These are phyloP conservation scores for Termitomyces heimii DNA, from an alignment of 768 basidiomycete genomes.

Conservation along the genomic window DNA sequence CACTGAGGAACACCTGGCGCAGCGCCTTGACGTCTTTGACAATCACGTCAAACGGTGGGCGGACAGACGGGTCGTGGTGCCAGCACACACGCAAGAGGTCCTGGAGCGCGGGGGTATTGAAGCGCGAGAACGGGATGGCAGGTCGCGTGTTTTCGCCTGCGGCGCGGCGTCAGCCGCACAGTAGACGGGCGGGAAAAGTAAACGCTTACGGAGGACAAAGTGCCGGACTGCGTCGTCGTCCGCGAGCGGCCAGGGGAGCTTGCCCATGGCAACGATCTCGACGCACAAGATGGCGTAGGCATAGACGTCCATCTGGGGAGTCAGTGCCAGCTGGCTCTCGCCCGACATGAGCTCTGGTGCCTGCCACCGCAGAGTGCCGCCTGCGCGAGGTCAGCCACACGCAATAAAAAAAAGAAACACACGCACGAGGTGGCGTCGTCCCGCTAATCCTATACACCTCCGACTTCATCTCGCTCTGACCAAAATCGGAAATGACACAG, in stretches of 20 bases:
- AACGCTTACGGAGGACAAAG: constrained; percentile 41
- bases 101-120: constrained; percentile 27
- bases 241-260: constrained; percentile 48
- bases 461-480: too few species aligned
- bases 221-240: constrained; percentile 46
- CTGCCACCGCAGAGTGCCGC: constrained; percentile 67
- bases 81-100: constrained; percentile 51
- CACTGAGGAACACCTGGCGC: constrained; percentile 24
- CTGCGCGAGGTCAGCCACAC: not conserved
- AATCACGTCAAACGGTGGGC: constrained; percentile 50
- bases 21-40: constrained; percentile 39
- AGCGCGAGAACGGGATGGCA: not conserved
- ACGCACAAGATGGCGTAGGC: constrained; percentile 62
- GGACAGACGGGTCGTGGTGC: constrained; percentile 39
- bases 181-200: not conserved
- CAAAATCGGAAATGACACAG: too few species aligned
- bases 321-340: constrained; percentile 26
- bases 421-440: too few species aligned
- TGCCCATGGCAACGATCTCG: constrained; percentile 58
- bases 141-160: not conserved
- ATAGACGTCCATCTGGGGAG: constrained; percentile 58
- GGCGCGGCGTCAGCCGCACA: too few species aligned
- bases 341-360: constrained; percentile 56
- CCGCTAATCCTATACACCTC: too few species aligned
- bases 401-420: not conserved